These are phyloP conservation scores for Podospora australis DNA, from an alignment of 495 filamentous ascomycete species.

Conservation along the genomic window DNA sequence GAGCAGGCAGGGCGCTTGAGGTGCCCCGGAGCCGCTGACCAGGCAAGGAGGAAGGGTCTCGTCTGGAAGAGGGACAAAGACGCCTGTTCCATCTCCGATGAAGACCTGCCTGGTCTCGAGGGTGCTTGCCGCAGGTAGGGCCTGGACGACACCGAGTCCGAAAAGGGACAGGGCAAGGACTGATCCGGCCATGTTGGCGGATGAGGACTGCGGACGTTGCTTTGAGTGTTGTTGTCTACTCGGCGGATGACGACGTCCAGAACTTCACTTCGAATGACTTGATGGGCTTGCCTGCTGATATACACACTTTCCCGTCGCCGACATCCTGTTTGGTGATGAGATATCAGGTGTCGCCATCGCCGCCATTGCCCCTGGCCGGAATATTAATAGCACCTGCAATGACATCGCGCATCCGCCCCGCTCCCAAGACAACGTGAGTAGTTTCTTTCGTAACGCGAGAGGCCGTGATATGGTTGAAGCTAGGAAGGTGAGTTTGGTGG, in stretches of 20 bases:
- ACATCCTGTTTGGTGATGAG: not conserved
- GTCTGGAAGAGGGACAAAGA: slow-evolving; percentile 6
- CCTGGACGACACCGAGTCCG: slow-evolving; percentile 26
- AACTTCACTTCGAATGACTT: too few species aligned
- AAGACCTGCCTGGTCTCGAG: slow-evolving; percentile 15
- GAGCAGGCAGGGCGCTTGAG: slow-evolving; percentile 13
- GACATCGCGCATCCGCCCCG: slow-evolving; percentile 10
- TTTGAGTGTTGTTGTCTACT: slow-evolving; percentile 5
- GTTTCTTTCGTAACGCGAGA: too few species aligned
- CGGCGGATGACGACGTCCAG: too few species aligned
- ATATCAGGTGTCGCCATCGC: slow-evolving; percentile 3
- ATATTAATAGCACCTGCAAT: slow-evolving; percentile 25
- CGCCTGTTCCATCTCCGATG: slow-evolving; percentile 10
- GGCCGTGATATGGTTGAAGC: slow-evolving; percentile 13
- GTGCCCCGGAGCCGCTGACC: not conserved
- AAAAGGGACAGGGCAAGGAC: slow-evolving; percentile 24
- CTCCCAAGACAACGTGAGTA: slow-evolving; percentile 11
- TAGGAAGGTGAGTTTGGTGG: slow-evolving; percentile 18
- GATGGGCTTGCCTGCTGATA: slow-evolving; percentile 21
- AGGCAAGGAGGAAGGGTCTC: slow-evolving; percentile 1
- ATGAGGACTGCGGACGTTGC: not conserved
- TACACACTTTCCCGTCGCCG: slow-evolving; percentile 7
- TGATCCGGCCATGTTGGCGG: slow-evolving; percentile 24
- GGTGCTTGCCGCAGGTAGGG: slow-evolving; percentile 16
- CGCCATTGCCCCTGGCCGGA: slow-evolving; percentile 3